Base-by-base conservation (phyloP, 345 rosid genomes). In the Gossypium sturtianum region DNA sequence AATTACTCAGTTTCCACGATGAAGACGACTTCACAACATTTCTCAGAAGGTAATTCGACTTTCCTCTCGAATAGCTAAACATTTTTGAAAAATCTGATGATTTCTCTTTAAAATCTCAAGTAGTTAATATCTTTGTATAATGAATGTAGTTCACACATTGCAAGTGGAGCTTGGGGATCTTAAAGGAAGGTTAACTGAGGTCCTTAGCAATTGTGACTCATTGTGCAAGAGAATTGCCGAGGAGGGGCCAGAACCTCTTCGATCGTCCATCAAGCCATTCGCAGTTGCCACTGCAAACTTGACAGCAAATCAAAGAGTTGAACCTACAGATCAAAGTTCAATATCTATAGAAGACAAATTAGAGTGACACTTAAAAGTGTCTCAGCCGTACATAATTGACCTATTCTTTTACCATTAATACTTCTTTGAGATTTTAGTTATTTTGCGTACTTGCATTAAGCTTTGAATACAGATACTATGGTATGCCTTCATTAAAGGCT, bases 91-190 rank as follows among this genome's bases (percentile, higher is more conserved):
- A 65, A 63, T 57, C 63, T 71, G 49, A 62, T 29, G 41, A 45
- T 45, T 47, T 44, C 13, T 44, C 52, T 54, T 22, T 9, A 16
- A 53, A 52, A 22, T 66, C 7, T 63, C 38, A 63, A 65, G 61
- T 69, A 9, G 20, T 61, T 65, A 66, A 66, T 76, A 75, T 9
- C 3, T 70, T 34, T 73, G 38, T 67, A 38, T 80, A 38, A 72
- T 72, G 16, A 51, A 45, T 81, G 80, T 79, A 93, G 99, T 90
- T 86, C 97, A 91, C 83, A 47, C 85, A 17, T 78, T 95, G 85
- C 89, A 93, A 86, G 96, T 95, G 67, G 98, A 93, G 82, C 87
- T 95, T 29, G 97, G 98, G 47, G 98, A 91, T 77, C 89, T 90
- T 12, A 91, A 93, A 84, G 98, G 99, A 58, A 84, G 93, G 77